Evolutionary conservation across 345 rosid species (phyloP).

Genomic region (Clausena lansium): DNA sequence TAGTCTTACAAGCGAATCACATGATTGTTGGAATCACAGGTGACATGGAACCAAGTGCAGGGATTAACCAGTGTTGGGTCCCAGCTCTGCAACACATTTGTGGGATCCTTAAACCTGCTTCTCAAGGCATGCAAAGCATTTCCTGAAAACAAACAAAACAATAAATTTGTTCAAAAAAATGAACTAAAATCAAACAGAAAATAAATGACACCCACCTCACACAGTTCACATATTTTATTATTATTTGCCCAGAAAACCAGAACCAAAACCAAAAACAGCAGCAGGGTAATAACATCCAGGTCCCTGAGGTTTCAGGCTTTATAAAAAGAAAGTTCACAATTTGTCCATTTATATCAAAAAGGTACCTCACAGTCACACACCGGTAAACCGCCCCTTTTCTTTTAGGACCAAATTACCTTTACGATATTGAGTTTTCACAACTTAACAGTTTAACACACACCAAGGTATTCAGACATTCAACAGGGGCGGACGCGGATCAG

Average conservation of each 20-base stretch:
- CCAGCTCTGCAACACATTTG: conserved; percentile 77
- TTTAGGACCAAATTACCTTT: too few species aligned
- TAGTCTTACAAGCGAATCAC: conserved; percentile 57
- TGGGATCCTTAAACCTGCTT: conserved; percentile 63
- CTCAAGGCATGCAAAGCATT: conserved; percentile 71
- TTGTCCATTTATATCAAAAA: background rate
- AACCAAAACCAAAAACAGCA: background rate
- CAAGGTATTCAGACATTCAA: background rate
- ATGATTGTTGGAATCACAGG: conserved; percentile 63
- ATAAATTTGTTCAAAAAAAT: background rate
- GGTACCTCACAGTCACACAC: too few species aligned
- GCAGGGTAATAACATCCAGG: background rate
- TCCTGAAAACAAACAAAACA: conserved; percentile 39
- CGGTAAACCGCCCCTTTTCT: too few species aligned
- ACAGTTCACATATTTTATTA: background rate
- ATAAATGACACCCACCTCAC: background rate
- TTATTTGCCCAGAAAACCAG: background rate
- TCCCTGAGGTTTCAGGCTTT: background rate
- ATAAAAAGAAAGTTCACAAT: too few species aligned
- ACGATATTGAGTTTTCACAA: too few species aligned
- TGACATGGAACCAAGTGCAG: conserved; percentile 87
- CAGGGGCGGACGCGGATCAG: background rate
- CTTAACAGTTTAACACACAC: too few species aligned
- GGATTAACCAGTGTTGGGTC: conserved; percentile 89
- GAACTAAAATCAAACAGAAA: background rate